Percentiles rank a stretch among this genome's conserved stretches.
These are phyloP conservation scores for Arthroderma sp. DNA, from an alignment of 2,329 filamentous ascomycete genomes.

Conservation along the genomic window DNA sequence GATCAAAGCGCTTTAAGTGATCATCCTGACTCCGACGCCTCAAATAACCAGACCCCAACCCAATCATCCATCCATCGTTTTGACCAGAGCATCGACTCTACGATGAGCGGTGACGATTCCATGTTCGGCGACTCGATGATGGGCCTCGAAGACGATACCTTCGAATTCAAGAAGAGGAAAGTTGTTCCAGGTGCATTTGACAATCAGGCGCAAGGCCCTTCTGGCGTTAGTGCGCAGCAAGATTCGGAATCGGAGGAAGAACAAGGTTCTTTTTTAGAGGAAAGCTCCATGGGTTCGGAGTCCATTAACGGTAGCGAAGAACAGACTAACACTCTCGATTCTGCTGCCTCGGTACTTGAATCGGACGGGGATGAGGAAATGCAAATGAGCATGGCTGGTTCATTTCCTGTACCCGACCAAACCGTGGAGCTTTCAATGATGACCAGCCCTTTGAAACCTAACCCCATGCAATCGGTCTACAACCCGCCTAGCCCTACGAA, in stretches of 20 bases:
- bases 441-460: conserved; percentile 22
- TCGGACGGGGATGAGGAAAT: conserved; percentile 52
- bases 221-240: conserved; percentile 16
- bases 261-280: conserved; percentile 78
- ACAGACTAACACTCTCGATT: conserved; percentile 7
- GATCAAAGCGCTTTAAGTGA: conserved; percentile 39
- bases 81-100: conserved; percentile 25
- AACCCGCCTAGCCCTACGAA: conserved; percentile 6
- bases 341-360: conserved; percentile 45
- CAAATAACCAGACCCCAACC: conserved; percentile 23
- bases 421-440: conserved; percentile 60
- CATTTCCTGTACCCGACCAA: conserved; percentile 58
- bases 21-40: conserved; percentile 37
- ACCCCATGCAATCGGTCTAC: conserved; percentile 9
- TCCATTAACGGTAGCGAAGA: conserved; percentile 32
- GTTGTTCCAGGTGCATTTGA: conserved; percentile 72
- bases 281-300: conserved; percentile 73
- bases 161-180: conserved; percentile 42
- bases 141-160: conserved; percentile 41
- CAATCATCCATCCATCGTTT: conserved; percentile 18
- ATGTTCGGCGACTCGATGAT: conserved; percentile 25
- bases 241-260: conserved; percentile 32
- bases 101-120: conserved; percentile 29
- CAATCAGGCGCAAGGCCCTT: conserved; percentile 41
- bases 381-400: conserved; percentile 63